These are phyloP conservation scores for Fremontodendron californicum DNA, from an alignment of 345 rosid species.

Conservation along the genomic window DNA sequence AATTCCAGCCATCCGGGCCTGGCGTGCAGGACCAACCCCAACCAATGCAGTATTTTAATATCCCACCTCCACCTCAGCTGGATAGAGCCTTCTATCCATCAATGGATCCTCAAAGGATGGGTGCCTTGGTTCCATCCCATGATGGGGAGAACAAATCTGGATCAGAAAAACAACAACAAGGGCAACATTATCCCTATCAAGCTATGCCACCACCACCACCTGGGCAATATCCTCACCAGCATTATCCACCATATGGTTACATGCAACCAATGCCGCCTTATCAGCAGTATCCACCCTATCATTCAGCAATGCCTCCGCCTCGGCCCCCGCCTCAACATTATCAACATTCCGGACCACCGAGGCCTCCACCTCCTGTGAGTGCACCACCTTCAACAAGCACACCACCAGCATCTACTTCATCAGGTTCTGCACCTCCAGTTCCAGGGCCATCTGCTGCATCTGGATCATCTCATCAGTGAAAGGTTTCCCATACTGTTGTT, in stretches of 20 bases:
- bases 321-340: slow-evolving; percentile 40
- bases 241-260: slow-evolving; percentile 58
- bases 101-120: slow-evolving; percentile 99
- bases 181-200: slow-evolving; percentile 54
- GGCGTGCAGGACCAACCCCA: slow-evolving; percentile 47
- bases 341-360: slow-evolving; percentile 35
- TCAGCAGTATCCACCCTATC: slow-evolving; percentile 64
- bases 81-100: slow-evolving; percentile 84
- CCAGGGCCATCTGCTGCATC: slow-evolving; percentile 21
- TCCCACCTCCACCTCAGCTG: slow-evolving; percentile 59
- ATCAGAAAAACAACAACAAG: slow-evolving; percentile 33
- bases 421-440: slow-evolving; percentile 24
- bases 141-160: slow-evolving; percentile 68
- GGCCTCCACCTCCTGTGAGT: slow-evolving; percentile 27
- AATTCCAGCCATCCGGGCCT: slow-evolving; percentile 36
- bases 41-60: slow-evolving; percentile 66
- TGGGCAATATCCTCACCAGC: slow-evolving; percentile 54
- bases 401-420: slow-evolving; percentile 19
- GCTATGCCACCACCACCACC: slow-evolving; percentile 40
- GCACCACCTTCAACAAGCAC: slow-evolving; percentile 8
- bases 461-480: slow-evolving; percentile 12
- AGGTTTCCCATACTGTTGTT: neutral
- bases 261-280: slow-evolving; percentile 55
- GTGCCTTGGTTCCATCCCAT: slow-evolving; percentile 68
- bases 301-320: slow-evolving; percentile 38